Conservation (phyloP, 257 asterid species). For the Penstemon newberryi region DNA sequence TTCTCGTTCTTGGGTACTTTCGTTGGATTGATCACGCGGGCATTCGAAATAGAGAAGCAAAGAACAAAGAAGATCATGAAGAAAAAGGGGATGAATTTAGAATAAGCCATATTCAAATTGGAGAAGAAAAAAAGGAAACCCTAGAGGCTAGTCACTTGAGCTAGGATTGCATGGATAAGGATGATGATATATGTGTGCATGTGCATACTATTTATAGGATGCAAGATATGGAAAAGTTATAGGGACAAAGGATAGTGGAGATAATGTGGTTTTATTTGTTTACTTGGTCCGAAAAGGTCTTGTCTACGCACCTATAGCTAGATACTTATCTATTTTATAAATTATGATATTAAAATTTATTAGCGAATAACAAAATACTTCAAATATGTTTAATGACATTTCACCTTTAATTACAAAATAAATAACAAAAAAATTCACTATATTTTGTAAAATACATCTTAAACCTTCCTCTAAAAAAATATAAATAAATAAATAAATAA, state of each 20-base stretch:
- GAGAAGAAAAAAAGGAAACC: background rate
- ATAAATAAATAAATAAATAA: too few species aligned
- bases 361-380: too few species aligned
- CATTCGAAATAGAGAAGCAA: slow-evolving; percentile 21
- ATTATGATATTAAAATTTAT: too few species aligned
- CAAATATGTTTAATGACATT: too few species aligned
- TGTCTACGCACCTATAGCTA: background rate
- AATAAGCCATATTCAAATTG: slow-evolving; percentile 35
- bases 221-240: slow-evolving; percentile 3
- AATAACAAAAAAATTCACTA: too few species aligned
- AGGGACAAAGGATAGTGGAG: slow-evolving; percentile 53
- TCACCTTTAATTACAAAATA: too few species aligned
- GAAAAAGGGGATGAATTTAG: slow-evolving; percentile 26
- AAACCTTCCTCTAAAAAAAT: too few species aligned
- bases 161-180: slow-evolving; percentile 33
- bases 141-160: background rate
- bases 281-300: slow-evolving; percentile 39
- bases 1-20: background rate
- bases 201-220: slow-evolving; percentile 43
- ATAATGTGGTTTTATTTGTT: slow-evolving; percentile 43
- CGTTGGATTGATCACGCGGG: slow-evolving; percentile 26
- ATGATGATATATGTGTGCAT: background rate
- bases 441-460: too few species aligned
- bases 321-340: too few species aligned
- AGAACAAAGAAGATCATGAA: slow-evolving; percentile 15